These are phyloP conservation scores for Pilobolus umbonatus DNA, from an alignment of 192 early-diverging fungal genomes.

Conservation along the genomic window DNA sequence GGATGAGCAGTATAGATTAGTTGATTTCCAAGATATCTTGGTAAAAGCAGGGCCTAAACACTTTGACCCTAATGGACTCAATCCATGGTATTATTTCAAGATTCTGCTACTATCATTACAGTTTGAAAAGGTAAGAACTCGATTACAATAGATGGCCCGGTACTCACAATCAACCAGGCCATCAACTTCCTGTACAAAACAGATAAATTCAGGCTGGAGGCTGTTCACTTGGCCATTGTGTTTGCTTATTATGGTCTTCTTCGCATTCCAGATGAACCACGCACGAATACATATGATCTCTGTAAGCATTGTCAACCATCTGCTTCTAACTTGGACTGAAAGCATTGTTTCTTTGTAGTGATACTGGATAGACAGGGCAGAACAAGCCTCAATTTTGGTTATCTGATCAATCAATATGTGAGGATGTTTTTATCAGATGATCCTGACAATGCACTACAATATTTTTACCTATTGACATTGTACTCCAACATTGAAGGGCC, in stretches of 20 bases:
- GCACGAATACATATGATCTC: constrained; percentile 35
- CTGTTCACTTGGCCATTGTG: constrained; percentile 86
- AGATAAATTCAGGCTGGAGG: constrained; percentile 69
- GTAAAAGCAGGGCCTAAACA: constrained; percentile 65
- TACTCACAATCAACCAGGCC: constrained; percentile 39
- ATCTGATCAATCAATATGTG: constrained; percentile 40
- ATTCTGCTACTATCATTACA: constrained; percentile 82
- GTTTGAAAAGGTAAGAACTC: constrained; percentile 62
- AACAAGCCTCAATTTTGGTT: constrained; percentile 47
- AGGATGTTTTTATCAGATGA: constrained; percentile 20
- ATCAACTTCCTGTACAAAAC: constrained; percentile 65
- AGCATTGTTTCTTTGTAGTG: not conserved
- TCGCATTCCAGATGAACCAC: constrained; percentile 59
- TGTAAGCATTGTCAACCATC: constrained; percentile 15
- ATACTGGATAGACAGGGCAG: constrained; percentile 3
- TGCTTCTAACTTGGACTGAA: not conserved
- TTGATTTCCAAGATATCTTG: constrained; percentile 65
- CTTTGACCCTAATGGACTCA: constrained; percentile 68
- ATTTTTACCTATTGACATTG: constrained; percentile 56
- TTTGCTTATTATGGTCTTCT: constrained; percentile 77
- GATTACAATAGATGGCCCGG: too few species aligned
- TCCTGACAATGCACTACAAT: constrained; percentile 53
- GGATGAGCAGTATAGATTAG: constrained; percentile 61
- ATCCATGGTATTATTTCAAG: constrained; percentile 76
- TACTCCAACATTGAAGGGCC: constrained; percentile 39